phyloP scores from a whole-genome alignment of 257 asterid genomes.

The Solanum raphanifolium region DNA sequence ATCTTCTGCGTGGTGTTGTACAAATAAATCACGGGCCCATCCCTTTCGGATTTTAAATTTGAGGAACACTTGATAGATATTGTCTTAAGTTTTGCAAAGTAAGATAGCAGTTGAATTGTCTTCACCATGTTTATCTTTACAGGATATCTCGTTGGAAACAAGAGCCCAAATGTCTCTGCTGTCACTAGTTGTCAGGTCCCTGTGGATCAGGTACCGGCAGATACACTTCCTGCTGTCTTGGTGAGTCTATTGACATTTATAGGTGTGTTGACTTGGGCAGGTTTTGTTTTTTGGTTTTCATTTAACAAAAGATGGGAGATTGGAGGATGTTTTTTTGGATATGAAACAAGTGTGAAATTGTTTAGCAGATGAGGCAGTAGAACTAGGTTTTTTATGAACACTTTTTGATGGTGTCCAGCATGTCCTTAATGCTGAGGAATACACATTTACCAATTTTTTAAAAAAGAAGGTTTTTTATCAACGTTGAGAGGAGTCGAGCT shows the following conservation, averaged over 20 bases:
- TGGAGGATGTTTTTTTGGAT: not conserved
- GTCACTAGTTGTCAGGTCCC: constrained; percentile 20
- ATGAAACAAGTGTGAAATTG: not conserved
- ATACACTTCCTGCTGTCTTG: constrained; percentile 10
- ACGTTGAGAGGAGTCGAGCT: not conserved
- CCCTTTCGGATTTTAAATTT: not conserved
- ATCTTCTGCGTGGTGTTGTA: not conserved
- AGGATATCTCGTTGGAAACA: constrained; percentile 30
- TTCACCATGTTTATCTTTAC: constrained; percentile 13
- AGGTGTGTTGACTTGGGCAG: not conserved
- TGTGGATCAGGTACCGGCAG: constrained; percentile 30
- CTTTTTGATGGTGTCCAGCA: too few relatives aligned
- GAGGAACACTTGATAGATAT: not conserved
- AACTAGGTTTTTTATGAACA: not conserved
- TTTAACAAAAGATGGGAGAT: not conserved
- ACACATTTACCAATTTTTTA: too few relatives aligned
- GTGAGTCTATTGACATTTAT: not conserved
- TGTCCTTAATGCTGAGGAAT: too few relatives aligned
- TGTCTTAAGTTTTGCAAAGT: not conserved
- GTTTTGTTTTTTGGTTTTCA: not conserved
- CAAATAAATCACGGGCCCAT: not conserved
- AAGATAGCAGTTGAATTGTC: not conserved
- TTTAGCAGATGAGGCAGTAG: not conserved
- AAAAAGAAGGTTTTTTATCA: not conserved
- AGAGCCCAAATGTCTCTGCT: constrained; percentile 26